Percentiles rank a stretch among this genome's conserved stretches.
These are phyloP conservation scores for Leccinellum albellum DNA, from an alignment of 768 basidiomycete species.

Conservation along the genomic window DNA sequence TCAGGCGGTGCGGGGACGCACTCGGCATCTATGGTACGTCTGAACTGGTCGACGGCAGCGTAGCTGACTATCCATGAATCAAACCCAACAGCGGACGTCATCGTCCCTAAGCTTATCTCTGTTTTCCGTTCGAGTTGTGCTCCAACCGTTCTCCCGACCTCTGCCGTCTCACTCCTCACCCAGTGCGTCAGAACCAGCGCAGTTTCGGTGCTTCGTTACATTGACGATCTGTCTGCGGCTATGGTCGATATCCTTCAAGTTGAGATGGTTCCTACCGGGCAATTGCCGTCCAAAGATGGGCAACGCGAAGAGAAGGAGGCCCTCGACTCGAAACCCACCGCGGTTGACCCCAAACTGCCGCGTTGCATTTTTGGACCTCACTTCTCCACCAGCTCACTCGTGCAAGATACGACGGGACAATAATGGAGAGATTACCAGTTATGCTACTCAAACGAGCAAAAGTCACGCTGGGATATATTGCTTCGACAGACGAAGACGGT, in stretches of 20 bases:
- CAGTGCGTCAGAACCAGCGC: conserved; percentile 65
- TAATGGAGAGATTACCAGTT: conserved; percentile 19
- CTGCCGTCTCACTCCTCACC: conserved; percentile 66
- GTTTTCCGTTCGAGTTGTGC: conserved; percentile 55
- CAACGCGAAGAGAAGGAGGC: conserved; percentile 7
- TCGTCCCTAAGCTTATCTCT: conserved; percentile 70
- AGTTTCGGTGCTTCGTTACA: conserved; percentile 60
- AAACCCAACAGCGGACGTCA: conserved; percentile 49
- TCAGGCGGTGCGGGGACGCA: conserved; percentile 67
- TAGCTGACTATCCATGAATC: conserved; percentile 1
- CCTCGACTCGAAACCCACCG: conserved; percentile 58
- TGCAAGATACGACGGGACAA: conserved; percentile 43
- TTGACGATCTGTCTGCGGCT: conserved; percentile 55
- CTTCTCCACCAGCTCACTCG: conserved; percentile 59
- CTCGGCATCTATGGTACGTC: conserved; percentile 66
- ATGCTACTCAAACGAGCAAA: conserved; percentile 46
- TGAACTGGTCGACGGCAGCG: neutral
- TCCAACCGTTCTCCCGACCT: conserved; percentile 72
- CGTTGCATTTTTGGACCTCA: conserved; percentile 74
- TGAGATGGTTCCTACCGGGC: conserved; percentile 40
- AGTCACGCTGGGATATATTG: conserved; percentile 65
- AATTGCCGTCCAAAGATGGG: conserved; percentile 15
- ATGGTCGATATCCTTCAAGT: conserved; percentile 77
- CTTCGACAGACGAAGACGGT: conserved; percentile 66
- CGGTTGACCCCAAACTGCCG: conserved; percentile 61